Evolutionary conservation across 2,329 filamentous ascomycete species (phyloP), one percentile per base, ranked within the genome.

Genomic region (Ramularia endophylla): DNA sequence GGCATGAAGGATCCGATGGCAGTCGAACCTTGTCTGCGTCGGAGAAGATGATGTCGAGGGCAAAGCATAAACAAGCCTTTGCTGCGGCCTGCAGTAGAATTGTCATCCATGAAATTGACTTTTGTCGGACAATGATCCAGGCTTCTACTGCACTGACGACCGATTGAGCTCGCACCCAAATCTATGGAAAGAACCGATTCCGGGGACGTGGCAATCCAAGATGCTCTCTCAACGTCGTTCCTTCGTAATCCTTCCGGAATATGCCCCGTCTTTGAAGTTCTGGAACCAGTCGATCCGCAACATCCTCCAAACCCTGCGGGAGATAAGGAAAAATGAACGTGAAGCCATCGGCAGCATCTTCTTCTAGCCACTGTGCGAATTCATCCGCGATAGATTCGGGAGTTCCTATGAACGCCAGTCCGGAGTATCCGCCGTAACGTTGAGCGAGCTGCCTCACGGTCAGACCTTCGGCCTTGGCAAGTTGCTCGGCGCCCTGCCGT

Each of bases 381-480:
- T 51, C 52, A n/a, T 51, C 47, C 5, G 53, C 53, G 27, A 56
- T 53, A 7, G 27, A 38, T 29, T 51, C 36, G 4, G 51, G 46
- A 13, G 47, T 48, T 5, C 51, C 51, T 4, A 54, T 46, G 16
- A 54, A 53, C 17, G 53, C 48, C 7, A 54, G 40, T 13, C 53
- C 51, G 5, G 46, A 37, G 32, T 50, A 56, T 6, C 53, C 53
- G 9, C 51, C 53, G 8, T 51, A 50, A 18, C 51, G 40, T 36
- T 53, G 50, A 2, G 53, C 53, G 29, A 56, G 44, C 31, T 54
- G 53, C 8, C 51, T 42, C 4, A 56, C 53, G 12, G 51, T 54
- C 7, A 56, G 37, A 5, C 44, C 36, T 41, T 56, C 53, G 38
- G 46, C 40, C 17, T 44, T 44, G 7, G 53, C 53, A 5, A 54